These are phyloP conservation scores for Kandelia obovata DNA, from an alignment of 345 rosid genomes.

Conservation along the genomic window DNA sequence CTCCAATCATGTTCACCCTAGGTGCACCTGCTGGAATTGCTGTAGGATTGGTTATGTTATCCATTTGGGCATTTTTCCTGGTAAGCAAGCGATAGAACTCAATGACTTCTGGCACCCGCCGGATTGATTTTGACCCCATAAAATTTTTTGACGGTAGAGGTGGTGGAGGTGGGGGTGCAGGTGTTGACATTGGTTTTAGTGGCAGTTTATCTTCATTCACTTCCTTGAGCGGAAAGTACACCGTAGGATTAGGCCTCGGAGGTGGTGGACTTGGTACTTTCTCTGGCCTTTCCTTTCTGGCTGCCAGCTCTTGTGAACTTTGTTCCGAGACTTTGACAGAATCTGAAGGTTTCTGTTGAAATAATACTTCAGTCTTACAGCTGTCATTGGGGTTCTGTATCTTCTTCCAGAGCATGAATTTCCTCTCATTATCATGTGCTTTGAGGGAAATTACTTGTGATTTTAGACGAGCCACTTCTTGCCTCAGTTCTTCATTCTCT, in stretches of 20 bases:
- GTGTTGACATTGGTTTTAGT: slow-evolving; percentile 1
- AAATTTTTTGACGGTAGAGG: slow-evolving; percentile 57
- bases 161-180: slow-evolving; percentile 70
- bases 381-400: slow-evolving; percentile 57
- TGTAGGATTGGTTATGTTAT: slow-evolving; percentile 38
- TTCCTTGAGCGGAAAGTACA: slow-evolving; percentile 17
- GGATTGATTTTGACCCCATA: slow-evolving; percentile 49
- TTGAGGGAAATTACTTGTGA: slow-evolving; percentile 63
- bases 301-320: slow-evolving; percentile 20
- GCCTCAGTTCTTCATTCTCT: slow-evolving; percentile 67
- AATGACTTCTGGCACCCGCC: slow-evolving; percentile 76
- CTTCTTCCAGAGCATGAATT: slow-evolving; percentile 85
- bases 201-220: slow-evolving; percentile 20
- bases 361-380: slow-evolving; percentile 22
- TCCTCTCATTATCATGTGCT: slow-evolving; percentile 84
- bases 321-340: slow-evolving; percentile 35
- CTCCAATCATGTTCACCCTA: slow-evolving; percentile 82
- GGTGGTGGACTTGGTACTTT: slow-evolving; percentile 40
- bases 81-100: slow-evolving; percentile 84
- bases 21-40: slow-evolving; percentile 39
- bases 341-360: slow-evolving; percentile 44
- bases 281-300: slow-evolving; percentile 25
- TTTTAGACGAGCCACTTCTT: slow-evolving; percentile 63
- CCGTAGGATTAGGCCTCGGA: slow-evolving; percentile 19
- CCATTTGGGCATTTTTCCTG: slow-evolving; percentile 53